A percentile compares a stretch with the other conserved stretches of the same genome.
These are phyloP conservation scores for Malbranchea cinnamomea DNA, from an alignment of 2,329 filamentous ascomycete genomes.

Conservation along the genomic window DNA sequence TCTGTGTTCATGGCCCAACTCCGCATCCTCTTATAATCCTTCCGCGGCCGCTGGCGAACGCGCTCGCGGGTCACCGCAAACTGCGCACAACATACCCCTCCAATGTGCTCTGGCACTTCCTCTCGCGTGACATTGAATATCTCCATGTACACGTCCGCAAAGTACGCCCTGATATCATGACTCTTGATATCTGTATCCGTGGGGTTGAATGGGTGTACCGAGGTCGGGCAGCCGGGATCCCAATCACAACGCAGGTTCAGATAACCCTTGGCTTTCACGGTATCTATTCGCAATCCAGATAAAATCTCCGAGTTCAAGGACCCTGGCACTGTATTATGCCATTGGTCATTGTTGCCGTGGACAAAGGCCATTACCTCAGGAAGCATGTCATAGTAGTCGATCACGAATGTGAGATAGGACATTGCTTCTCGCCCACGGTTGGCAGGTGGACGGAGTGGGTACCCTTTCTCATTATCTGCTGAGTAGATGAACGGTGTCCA, in stretches of 20 bases:
- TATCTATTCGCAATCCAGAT: slow-evolving; percentile 32
- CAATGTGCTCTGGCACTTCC: slow-evolving; percentile 29
- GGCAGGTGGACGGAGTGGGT: slow-evolving; percentile 2
- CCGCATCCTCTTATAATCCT: slow-evolving; percentile 41
- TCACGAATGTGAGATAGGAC: slow-evolving; percentile 16
- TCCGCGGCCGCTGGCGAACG: slow-evolving; percentile 29
- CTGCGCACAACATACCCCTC: slow-evolving; percentile 40
- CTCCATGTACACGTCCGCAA: slow-evolving; percentile 34
- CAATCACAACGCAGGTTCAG: slow-evolving; percentile 40
- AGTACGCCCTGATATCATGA: slow-evolving; percentile 33
- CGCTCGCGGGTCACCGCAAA: slow-evolving; percentile 37
- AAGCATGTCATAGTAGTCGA: slow-evolving; percentile 27
- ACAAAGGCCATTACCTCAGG: slow-evolving; percentile 28
- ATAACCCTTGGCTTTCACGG: slow-evolving; percentile 36
- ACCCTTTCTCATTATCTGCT: slow-evolving; percentile 6
- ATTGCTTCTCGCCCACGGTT: slow-evolving; percentile 8
- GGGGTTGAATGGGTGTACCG: slow-evolving; percentile 33
- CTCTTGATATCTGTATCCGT: slow-evolving; percentile 20
- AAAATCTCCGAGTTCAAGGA: slow-evolving; percentile 37
- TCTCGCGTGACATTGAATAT: slow-evolving; percentile 27
- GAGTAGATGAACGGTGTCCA: slow-evolving; percentile 8
- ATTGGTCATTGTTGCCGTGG: slow-evolving; percentile 26
- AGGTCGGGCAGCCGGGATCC: slow-evolving; percentile 36
- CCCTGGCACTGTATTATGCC: slow-evolving; percentile 38
- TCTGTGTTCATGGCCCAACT: slow-evolving; percentile 46